Evolutionary conservation across 139 green algal genomes (phyloP), one percentile per base, ranked within the genome.

Genomic region (Desmodesmus armatus): DNA sequence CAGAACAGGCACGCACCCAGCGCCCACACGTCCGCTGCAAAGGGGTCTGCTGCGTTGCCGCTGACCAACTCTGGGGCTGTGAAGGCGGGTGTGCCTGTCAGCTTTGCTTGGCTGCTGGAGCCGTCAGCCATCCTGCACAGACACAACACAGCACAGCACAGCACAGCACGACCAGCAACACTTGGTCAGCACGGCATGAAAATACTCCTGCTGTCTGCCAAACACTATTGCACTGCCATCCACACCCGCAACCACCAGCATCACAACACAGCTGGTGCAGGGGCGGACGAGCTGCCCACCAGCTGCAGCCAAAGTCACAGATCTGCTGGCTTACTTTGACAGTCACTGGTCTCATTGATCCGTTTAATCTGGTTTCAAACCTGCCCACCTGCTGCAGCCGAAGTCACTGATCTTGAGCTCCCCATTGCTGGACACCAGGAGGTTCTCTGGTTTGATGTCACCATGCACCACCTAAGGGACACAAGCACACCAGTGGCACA

Each of bases 361-460:
- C 5, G 27, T 4, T 82, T 25, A n/a, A 62, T 2, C 19, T 25
- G 74, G 31, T 25, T n/a, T n/a, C n/a, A n/a, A n/a, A n/a, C 1
- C 23, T 11, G 25, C 92, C 53, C 71, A 94, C 90, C 87, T 83
- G 33, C 89, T 90, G 76, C 93, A 93, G 31, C 96, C 96, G 91
- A 98, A 98, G 87, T 98, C 96, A 15, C 87, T 91, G 67, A 98
- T 96, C 78, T 98, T 98, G 15, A 98, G 91, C n/a, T 89, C 82
- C 0, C 94, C 93, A n/a, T 88, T 88, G 4, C 89, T 92, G 3
- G 78, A 87, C 41, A 97, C 86, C 73, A 98, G 91, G 87, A 98
- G 89, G 91, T 98, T 98, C 82, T 98, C 95, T 0, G 95, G 94
- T 89, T 98, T 98, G 29, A 97, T 51, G 89, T 98, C 95, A 25